These are phyloP conservation scores for Citrus medica DNA, from an alignment of 345 rosid genomes.

Conservation along the genomic window DNA sequence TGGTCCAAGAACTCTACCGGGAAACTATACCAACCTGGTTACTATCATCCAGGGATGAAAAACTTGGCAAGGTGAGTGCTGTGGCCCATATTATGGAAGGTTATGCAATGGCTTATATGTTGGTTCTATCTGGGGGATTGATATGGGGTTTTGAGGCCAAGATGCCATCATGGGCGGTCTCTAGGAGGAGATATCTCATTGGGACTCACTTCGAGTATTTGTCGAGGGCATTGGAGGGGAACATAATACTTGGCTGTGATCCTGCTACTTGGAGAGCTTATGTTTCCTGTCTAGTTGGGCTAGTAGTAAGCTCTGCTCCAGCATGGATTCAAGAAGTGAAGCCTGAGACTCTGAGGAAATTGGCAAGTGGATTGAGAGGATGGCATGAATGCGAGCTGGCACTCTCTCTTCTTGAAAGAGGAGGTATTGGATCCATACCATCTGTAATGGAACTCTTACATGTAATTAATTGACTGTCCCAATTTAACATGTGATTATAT, in stretches of 20 bases:
- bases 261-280: conserved; percentile 64
- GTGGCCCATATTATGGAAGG: conserved; percentile 43
- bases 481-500: not conserved
- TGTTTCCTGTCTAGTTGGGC: conserved; percentile 42
- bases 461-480: conserved; percentile 19
- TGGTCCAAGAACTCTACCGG: conserved; percentile 43
- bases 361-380: conserved; percentile 46
- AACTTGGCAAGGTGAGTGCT: conserved; percentile 23
- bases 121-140: conserved; percentile 38
- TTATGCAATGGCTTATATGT: conserved; percentile 54
- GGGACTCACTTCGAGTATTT: conserved; percentile 51
- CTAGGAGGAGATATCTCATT: conserved; percentile 24
- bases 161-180: conserved; percentile 27
- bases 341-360: conserved; percentile 40
- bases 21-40: conserved; percentile 60
- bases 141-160: conserved; percentile 32
- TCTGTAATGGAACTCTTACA: conserved; percentile 34
- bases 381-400: conserved; percentile 61
- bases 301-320: conserved; percentile 46
- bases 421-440: conserved; percentile 43
- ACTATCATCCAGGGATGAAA: conserved; percentile 34
- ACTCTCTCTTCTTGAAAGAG: conserved; percentile 56
- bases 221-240: conserved; percentile 47
- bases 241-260: conserved; percentile 45
- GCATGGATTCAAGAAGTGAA: conserved; percentile 49